Percentiles rank a stretch among this genome's conserved stretches.
phyloP scores from a whole-genome alignment of 257 asterid genomes.

The Nicotiana otophora region DNA sequence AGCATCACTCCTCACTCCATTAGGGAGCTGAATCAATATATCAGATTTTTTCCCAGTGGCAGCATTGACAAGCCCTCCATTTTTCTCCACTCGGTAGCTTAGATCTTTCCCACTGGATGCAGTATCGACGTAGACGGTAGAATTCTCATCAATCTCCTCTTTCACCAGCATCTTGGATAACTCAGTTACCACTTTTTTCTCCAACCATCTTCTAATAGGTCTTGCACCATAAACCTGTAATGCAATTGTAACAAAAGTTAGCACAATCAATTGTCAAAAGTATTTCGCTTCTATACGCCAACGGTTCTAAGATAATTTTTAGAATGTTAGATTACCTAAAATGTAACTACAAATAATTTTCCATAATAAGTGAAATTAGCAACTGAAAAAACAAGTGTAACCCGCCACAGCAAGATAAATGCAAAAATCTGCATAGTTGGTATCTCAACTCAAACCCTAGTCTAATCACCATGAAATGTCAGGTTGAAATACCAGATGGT shows the following conservation, averaged over 20 bases:
- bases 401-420: too few species aligned
- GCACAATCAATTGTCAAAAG: neutral
- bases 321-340: too few species aligned
- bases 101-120: conserved; percentile 33
- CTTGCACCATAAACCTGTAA: conserved; percentile 77
- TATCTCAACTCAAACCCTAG: too few species aligned
- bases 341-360: too few species aligned
- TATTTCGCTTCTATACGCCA: neutral
- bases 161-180: conserved; percentile 73
- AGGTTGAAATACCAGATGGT: too few species aligned
- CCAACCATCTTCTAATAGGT: conserved; percentile 91
- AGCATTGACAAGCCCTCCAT: conserved; percentile 80
- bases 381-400: too few species aligned
- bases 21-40: conserved; percentile 61
- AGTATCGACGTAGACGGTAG: conserved; percentile 67
- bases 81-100: conserved; percentile 60
- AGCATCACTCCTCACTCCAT: conserved; percentile 36
- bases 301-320: too few species aligned
- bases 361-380: too few species aligned
- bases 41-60: conserved; percentile 70
- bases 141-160: conserved; percentile 84
- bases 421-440: too few species aligned
- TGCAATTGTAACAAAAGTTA: neutral
- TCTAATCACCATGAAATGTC: too few species aligned
- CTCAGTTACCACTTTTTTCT: conserved; percentile 78